These are phyloP conservation scores for Yamadazyma membranifaciens DNA, from an alignment of 1,139 yeast genomes.

Conservation along the genomic window DNA sequence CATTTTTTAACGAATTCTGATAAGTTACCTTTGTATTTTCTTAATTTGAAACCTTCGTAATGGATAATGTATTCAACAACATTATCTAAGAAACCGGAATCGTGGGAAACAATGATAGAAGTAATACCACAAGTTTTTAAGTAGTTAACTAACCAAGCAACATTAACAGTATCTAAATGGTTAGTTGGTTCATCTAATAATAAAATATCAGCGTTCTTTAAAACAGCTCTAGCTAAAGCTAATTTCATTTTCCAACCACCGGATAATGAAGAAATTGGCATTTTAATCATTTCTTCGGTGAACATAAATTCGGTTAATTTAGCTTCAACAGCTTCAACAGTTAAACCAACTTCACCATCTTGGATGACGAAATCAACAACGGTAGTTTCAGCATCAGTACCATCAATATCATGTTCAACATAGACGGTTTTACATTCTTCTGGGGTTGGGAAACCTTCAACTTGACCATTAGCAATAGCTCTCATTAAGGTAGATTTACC, in stretches of 20 bases:
- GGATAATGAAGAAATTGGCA: constrained; percentile 94
- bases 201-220: constrained; percentile 97
- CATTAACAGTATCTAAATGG: constrained; percentile 99
- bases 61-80: constrained; percentile 98
- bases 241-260: constrained; percentile 99
- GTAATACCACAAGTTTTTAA: constrained; percentile 97
- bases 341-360: constrained; percentile 77
- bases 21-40: constrained; percentile 99
- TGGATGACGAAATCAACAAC: constrained; percentile 85
- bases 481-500: constrained; percentile 99
- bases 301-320: constrained; percentile 87
- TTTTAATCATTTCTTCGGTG: constrained; percentile 84
- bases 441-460: constrained; percentile 99
- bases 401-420: constrained; percentile 99
- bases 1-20: constrained; percentile 98
- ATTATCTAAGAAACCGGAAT: constrained; percentile 98
- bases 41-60: constrained; percentile 99
- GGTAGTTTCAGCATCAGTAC: constrained; percentile 93
- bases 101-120: constrained; percentile 97
- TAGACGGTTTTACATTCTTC: constrained; percentile 98
- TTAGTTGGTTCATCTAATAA: constrained; percentile 99
- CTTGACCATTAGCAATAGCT: constrained; percentile 99
- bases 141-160: constrained; percentile 99
- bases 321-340: constrained; percentile 63
- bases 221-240: constrained; percentile 98